Percentiles rank a stretch among this genome's conserved stretches.
Conservation (phyloP, 2,329 filamentous ascomycete species). For the Aspergillus terreus region DNA sequence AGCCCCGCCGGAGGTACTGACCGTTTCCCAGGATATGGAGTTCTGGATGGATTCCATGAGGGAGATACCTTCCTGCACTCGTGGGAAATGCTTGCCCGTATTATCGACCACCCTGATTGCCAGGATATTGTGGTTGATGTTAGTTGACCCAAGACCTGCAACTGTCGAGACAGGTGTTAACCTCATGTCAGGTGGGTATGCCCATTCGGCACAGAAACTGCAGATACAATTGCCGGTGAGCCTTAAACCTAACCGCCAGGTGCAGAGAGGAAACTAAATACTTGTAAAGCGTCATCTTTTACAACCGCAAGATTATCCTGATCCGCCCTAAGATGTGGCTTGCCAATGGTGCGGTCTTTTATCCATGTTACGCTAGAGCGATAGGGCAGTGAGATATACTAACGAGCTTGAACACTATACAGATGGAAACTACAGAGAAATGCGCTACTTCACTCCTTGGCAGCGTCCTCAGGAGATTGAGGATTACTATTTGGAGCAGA, state of each 20-base stretch:
- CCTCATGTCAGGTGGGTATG: constrained; percentile 45
- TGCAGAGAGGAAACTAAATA: neutral
- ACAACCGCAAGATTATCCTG: constrained; percentile 65
- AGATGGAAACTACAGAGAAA: constrained; percentile 63
- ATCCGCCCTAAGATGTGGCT: constrained; percentile 71
- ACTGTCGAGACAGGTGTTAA: neutral
- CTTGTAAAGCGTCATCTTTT: constrained; percentile 48
- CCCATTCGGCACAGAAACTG: constrained; percentile 61
- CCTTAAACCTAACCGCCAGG: neutral
- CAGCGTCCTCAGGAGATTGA: constrained; percentile 54
- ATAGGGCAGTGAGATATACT: neutral
- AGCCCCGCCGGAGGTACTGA: neutral
- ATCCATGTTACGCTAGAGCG: too few relatives aligned
- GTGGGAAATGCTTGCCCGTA: constrained; percentile 60
- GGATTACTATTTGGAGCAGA: constrained; percentile 60
- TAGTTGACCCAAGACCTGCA: neutral
- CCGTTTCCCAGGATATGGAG: constrained; percentile 48
- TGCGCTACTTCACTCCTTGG: constrained; percentile 64
- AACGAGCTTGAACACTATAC: neutral
- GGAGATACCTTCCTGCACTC: constrained; percentile 56
- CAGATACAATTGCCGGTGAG: constrained; percentile 59
- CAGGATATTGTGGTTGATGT: constrained; percentile 64
- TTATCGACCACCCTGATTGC: constrained; percentile 57
- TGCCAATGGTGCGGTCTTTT: constrained; percentile 50
- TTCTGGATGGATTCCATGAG: constrained; percentile 65